Percentiles rank a stretch among this genome's conserved stretches.
Evolutionary conservation across 805 yeast species (phyloP).

Genomic region (Komagataella kurtzmanii): DNA sequence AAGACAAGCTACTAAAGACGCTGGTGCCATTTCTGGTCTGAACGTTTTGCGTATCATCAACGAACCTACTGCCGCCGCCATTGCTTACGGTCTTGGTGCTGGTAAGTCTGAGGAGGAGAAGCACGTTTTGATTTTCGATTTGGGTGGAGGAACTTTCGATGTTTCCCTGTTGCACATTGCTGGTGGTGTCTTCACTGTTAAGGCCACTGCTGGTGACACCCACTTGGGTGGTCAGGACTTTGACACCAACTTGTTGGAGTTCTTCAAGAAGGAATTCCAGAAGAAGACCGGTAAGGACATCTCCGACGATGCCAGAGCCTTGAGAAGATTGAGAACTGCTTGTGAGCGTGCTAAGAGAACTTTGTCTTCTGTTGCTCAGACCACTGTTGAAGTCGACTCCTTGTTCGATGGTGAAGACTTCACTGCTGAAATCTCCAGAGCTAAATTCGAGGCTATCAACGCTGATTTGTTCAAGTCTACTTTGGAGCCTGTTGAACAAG

Average conservation of each 20-base stretch:
- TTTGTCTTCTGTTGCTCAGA: constrained; percentile 89
- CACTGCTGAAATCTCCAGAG: constrained; percentile 93
- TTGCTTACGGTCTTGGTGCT: constrained; percentile 72
- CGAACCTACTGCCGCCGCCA: constrained; percentile 81
- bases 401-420: constrained; percentile 91
- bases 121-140: constrained; percentile 49
- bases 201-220: constrained; percentile 76
- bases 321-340: constrained; percentile 97
- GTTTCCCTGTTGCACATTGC: constrained; percentile 68
- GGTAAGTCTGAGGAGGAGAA: constrained; percentile 33
- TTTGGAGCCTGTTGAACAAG: constrained; percentile 90
- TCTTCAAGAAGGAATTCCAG: constrained; percentile 91
- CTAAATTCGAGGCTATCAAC: constrained; percentile 94
- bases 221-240: constrained; percentile 83
- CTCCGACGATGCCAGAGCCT: constrained; percentile 87
- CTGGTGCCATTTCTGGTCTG: constrained; percentile 65
- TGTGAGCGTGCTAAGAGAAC: constrained; percentile 99
- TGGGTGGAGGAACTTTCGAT: constrained; percentile 83
- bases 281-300: constrained; percentile 95
- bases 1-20: constrained; percentile 72
- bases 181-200: constrained; percentile 70
- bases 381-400: constrained; percentile 91
- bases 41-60: constrained; percentile 65
- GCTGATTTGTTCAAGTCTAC: constrained; percentile 90
- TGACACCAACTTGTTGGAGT: constrained; percentile 71